phyloP scores from a whole-genome alignment of 2,329 filamentous ascomycete genomes.

The Nemania abortiva region DNA sequence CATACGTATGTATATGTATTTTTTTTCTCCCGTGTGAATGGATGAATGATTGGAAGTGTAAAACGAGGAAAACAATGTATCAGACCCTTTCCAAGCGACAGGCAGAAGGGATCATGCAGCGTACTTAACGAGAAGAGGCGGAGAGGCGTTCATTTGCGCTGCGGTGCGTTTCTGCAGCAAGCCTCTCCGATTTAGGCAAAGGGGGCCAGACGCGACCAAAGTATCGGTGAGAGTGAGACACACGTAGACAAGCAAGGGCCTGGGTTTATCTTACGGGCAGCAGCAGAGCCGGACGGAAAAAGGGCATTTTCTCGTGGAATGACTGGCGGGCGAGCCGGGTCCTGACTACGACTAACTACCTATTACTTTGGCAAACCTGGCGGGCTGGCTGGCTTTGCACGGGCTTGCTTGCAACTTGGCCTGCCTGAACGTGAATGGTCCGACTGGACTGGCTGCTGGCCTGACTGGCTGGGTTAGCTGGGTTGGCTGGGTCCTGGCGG shows the following conservation, averaged over 20 bases:
- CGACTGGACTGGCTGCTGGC: too few species aligned
- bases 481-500: constrained; percentile 37
- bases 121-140: constrained; percentile 46
- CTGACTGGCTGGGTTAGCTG: constrained; percentile 31
- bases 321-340: constrained; percentile 30
- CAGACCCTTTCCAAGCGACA: constrained; percentile 36
- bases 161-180: constrained; percentile 49
- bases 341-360: too few species aligned
- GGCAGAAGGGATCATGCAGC: constrained; percentile 41
- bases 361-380: constrained; percentile 39
- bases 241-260: constrained; percentile 39
- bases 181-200: constrained; percentile 51
- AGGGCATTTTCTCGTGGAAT: constrained; percentile 32
- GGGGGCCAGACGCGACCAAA: constrained; percentile 46
- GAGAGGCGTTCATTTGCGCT: constrained; percentile 41
- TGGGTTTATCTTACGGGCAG: constrained; percentile 40
- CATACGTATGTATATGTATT: too few species aligned
- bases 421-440: too few species aligned
- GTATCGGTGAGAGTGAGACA: constrained; percentile 55
- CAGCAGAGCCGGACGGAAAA: constrained; percentile 31
- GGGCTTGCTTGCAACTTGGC: too few species aligned
- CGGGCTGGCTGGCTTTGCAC: neutral
- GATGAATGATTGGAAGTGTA: constrained; percentile 30
- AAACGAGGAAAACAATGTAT: constrained; percentile 36
- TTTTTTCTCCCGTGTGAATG: constrained; percentile 21